Evolutionary conservation across 2,329 filamentous ascomycete genomes (phyloP).

Genomic region (Penicillium expansum): DNA sequence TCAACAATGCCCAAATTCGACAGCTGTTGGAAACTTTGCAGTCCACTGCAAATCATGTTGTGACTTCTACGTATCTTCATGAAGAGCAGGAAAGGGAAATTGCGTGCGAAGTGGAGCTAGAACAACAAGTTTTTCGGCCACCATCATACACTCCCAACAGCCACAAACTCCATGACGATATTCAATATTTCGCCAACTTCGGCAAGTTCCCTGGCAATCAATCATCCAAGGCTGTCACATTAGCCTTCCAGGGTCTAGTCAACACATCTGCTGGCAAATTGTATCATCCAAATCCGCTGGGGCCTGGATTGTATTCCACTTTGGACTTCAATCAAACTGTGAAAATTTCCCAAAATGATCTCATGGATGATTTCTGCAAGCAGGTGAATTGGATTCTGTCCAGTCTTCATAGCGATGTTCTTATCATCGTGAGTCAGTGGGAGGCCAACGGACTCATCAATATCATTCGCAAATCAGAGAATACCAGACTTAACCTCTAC

Average conservation of each 20-base stretch:
- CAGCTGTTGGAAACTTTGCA: constrained; percentile 3
- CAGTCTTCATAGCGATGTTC: constrained; percentile 12
- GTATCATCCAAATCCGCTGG: constrained; percentile 1
- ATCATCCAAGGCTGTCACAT: not conserved
- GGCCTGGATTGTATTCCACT: not conserved
- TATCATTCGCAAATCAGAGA: constrained; percentile 34
- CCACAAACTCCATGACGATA: constrained; percentile 7
- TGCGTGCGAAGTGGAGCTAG: constrained; percentile 60
- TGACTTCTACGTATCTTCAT: constrained; percentile 49
- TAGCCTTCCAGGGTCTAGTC: constrained; percentile 8
- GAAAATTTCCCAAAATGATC: constrained; percentile 34
- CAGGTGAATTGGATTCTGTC: constrained; percentile 57
- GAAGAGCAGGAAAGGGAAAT: constrained; percentile 66
- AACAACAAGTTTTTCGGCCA: constrained; percentile 56
- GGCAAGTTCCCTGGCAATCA: not conserved
- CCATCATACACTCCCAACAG: constrained; percentile 40
- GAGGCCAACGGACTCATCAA: constrained; percentile 57
- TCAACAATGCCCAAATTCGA: not conserved
- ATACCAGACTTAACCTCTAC: constrained; percentile 52
- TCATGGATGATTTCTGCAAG: constrained; percentile 51
- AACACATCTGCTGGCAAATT: constrained; percentile 6
- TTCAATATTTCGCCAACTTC: constrained; percentile 7
- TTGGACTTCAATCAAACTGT: constrained; percentile 12
- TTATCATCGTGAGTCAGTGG: constrained; percentile 58
- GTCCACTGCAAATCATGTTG: constrained; percentile 38